Percentiles rank a stretch among this genome's conserved stretches.
These are phyloP conservation scores for Baorangia bicolor DNA, from an alignment of 768 basidiomycete species.

Conservation along the genomic window DNA sequence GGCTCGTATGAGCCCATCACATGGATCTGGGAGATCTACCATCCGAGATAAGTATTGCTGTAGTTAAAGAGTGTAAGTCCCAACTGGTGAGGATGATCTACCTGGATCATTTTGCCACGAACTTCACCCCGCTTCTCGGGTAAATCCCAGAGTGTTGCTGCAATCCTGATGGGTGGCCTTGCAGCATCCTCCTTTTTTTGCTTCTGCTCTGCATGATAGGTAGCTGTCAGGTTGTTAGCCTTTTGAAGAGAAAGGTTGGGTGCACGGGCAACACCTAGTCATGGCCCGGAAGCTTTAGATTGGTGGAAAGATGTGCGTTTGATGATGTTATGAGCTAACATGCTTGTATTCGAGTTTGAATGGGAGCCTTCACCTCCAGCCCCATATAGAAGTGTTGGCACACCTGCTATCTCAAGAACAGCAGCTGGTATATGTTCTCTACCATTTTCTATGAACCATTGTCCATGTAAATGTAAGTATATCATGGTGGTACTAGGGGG, in stretches of 20 bases:
- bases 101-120: background rate
- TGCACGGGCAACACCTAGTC: background rate
- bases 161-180: background rate
- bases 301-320: background rate
- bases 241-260: background rate
- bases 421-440: too few species aligned
- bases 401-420: too few species aligned
- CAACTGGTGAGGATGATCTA: background rate
- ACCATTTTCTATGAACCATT: too few species aligned
- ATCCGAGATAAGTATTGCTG: background rate
- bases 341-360: too few species aligned
- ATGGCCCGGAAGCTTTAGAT: background rate
- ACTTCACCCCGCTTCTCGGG: background rate
- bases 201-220: background rate
- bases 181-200: background rate
- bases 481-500: too few species aligned
- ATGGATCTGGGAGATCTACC: background rate
- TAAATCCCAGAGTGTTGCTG: background rate
- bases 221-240: background rate
- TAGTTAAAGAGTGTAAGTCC: background rate
- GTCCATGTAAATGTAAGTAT: too few species aligned
- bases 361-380: too few species aligned
- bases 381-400: too few species aligned
- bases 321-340: background rate
- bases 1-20: background rate